Conservation (phyloP, 371 early-diverging fungal genomes). For the Dinochytrium kinnereticum region DNA sequence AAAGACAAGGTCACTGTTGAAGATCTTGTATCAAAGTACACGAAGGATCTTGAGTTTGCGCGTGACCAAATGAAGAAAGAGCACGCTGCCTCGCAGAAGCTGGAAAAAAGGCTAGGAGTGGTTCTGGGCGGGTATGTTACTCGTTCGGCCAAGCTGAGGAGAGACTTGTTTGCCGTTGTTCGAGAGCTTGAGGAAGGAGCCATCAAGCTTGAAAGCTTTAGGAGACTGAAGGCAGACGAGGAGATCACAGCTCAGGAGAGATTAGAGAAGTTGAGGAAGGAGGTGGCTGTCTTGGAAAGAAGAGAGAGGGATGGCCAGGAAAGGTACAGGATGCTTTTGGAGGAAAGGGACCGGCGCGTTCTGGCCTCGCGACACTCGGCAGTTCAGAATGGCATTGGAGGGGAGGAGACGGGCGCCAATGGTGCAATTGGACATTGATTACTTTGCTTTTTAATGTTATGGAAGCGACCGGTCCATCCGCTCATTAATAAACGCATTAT, state of each 20-base stretch:
- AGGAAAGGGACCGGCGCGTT: conserved; percentile 25
- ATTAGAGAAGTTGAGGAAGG: conserved; percentile 67
- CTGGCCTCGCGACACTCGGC: background rate
- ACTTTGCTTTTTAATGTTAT: no score
- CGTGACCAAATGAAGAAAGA: conserved; percentile 79
- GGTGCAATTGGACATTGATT: no score
- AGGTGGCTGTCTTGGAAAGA: conserved; percentile 64
- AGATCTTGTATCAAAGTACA: conserved; percentile 6
- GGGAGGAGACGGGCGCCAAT: no score
- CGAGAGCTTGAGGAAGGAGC: conserved; percentile 69
- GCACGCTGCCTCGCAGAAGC: conserved; percentile 75
- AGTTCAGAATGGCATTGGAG: background rate
- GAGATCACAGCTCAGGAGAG: conserved; percentile 71
- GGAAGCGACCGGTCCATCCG: no score
- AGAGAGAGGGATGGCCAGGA: conserved; percentile 76
- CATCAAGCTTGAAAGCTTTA: conserved; percentile 72
- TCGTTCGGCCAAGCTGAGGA: conserved; percentile 65
- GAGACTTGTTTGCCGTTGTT: conserved; percentile 64
- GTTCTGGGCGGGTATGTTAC: conserved; percentile 81
- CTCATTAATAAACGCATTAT: no score
- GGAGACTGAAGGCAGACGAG: conserved; percentile 56
- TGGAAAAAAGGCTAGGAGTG: conserved; percentile 83
- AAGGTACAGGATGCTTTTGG: conserved; percentile 66
- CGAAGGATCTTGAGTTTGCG: conserved; percentile 48
- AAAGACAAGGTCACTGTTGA: background rate